phyloP scores from a whole-genome alignment of 768 basidiomycete genomes.

The Sistotremastrum suecicum region DNA sequence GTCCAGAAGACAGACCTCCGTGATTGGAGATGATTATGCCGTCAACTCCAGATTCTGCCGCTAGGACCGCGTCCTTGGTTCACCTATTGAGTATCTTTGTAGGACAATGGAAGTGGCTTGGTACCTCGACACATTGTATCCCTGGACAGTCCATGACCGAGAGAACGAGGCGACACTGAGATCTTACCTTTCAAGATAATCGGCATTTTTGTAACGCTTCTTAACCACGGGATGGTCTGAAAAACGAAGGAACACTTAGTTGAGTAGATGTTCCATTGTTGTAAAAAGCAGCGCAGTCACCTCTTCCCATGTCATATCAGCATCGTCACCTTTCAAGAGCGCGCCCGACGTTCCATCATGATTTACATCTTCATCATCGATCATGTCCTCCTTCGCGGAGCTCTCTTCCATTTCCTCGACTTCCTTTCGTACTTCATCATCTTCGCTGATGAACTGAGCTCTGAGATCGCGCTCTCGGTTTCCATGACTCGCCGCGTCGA shows the following conservation, averaged over 20 bases:
- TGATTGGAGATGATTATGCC: slow-evolving; percentile 88
- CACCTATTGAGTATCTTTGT: slow-evolving; percentile 13
- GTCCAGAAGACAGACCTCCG: slow-evolving; percentile 40
- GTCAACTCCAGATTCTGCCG: slow-evolving; percentile 70
- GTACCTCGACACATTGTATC: slow-evolving; percentile 50
- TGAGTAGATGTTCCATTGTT: neutral
- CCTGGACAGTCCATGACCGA: slow-evolving; percentile 22
- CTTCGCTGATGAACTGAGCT: slow-evolving; percentile 28
- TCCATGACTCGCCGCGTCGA: slow-evolving; percentile 70
- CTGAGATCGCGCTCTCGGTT: slow-evolving; percentile 68
- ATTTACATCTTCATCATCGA: slow-evolving; percentile 22
- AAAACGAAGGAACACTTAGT: neutral
- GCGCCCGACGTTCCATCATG: slow-evolving; percentile 56
- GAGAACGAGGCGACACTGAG: neutral
- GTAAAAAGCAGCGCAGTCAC: slow-evolving; percentile 17
- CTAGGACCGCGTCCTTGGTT: slow-evolving; percentile 61
- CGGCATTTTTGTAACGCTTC: slow-evolving; percentile 51
- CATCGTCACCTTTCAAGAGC: slow-evolving; percentile 49
- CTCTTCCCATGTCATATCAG: slow-evolving; percentile 67
- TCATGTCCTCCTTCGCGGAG: slow-evolving; percentile 13
- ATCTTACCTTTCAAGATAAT: slow-evolving; percentile 56
- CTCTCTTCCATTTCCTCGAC: slow-evolving; percentile 28
- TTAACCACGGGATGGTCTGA: slow-evolving; percentile 66
- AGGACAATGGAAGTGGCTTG: slow-evolving; percentile 9
- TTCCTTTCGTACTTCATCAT: slow-evolving; percentile 10